Evolutionary conservation across 768 basidiomycete species (phyloP), one percentile per base, ranked within the genome.

Genomic region (Lentinula boryana): DNA sequence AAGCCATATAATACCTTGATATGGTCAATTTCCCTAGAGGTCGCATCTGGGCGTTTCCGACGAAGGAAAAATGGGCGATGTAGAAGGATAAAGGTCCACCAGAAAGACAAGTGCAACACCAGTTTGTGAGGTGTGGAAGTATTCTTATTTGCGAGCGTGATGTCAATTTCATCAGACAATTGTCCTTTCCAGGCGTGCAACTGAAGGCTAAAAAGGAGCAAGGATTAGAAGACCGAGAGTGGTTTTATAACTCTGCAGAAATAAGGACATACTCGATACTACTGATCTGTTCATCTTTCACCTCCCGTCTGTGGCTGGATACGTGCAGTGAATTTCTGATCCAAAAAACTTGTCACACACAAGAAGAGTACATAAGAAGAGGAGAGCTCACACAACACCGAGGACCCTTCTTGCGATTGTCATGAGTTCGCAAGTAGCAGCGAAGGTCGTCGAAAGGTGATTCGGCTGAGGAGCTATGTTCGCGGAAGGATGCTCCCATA

Each of bases 11-110:
- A 27, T 49, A 73, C 73, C 64, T 72, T 73, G 63, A 71, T 67
- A 60, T 72, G 72, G 52, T 73, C 70, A 44, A 72, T 69, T 10
- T 72, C 71, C 10, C 61, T 58, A 0, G 27, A 31, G 0, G 21
- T 32, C 9, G 38, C 32, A 5, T 63, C 61, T 21, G 63, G 21
- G 53, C 64, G 69, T 46, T 67, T 64, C 23, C 67, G 65, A 4
- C 67, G 62, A 63, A 75, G 49, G 54, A 62, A 76, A 65, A 74
- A 77, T 8, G 76, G 76, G 4, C 77, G 70, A 58, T 77, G 73
- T 0, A 78, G 70, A 23, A 78, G 68, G 32, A 78, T 76, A 41
- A 69, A 65, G 10, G 70, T 60, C 71, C 75, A 77, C 66, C 71
- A 71, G 57, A 72, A 74, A 40, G 70, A 63, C 36, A 70, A 62